A percentile compares a stretch with the other conserved stretches of the same genome.
Evolutionary conservation across 2,329 filamentous ascomycete genomes (phyloP).

Genomic region (Huntiella bhutanensis): DNA sequence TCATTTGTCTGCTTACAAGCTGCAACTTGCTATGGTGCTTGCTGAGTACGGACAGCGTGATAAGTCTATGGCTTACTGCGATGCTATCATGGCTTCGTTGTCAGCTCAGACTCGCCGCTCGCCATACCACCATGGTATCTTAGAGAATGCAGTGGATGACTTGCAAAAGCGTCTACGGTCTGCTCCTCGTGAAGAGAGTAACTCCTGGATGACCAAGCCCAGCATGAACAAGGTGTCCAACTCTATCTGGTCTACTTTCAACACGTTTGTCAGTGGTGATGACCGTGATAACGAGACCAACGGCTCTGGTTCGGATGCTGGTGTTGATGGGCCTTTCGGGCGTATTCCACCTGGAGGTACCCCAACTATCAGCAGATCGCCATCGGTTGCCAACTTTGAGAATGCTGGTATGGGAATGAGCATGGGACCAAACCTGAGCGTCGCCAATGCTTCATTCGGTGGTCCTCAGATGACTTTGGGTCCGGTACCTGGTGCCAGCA

Average conservation of each 20-base stretch:
- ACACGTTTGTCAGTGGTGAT: slow-evolving; percentile 87
- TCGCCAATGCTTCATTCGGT: slow-evolving; percentile 16
- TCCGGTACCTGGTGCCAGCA: not conserved
- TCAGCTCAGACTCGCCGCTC: slow-evolving; percentile 67
- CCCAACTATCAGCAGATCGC: slow-evolving; percentile 54
- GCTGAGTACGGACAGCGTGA: slow-evolving; percentile 66
- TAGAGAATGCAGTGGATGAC: slow-evolving; percentile 66
- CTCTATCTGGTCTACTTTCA: slow-evolving; percentile 80
- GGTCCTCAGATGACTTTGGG: slow-evolving; percentile 12
- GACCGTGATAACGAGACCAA: slow-evolving; percentile 64
- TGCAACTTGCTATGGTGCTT: slow-evolving; percentile 67
- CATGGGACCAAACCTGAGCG: slow-evolving; percentile 14
- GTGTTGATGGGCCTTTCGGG: slow-evolving; percentile 59
- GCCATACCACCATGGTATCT: slow-evolving; percentile 60
- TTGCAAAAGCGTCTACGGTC: slow-evolving; percentile 67
- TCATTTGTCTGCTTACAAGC: slow-evolving; percentile 78
- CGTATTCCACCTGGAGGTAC: slow-evolving; percentile 53
- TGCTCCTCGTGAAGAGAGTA: slow-evolving; percentile 61
- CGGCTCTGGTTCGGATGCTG: slow-evolving; percentile 35
- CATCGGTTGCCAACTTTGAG: slow-evolving; percentile 44
- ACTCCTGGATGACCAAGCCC: slow-evolving; percentile 84
- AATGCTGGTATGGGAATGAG: slow-evolving; percentile 33
- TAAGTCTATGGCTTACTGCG: slow-evolving; percentile 83
- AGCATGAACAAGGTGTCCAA: slow-evolving; percentile 92
- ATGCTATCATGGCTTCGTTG: slow-evolving; percentile 58